phyloP scores from a whole-genome alignment of 2,329 filamentous ascomycete genomes.

The Pseudonectria buxi region DNA sequence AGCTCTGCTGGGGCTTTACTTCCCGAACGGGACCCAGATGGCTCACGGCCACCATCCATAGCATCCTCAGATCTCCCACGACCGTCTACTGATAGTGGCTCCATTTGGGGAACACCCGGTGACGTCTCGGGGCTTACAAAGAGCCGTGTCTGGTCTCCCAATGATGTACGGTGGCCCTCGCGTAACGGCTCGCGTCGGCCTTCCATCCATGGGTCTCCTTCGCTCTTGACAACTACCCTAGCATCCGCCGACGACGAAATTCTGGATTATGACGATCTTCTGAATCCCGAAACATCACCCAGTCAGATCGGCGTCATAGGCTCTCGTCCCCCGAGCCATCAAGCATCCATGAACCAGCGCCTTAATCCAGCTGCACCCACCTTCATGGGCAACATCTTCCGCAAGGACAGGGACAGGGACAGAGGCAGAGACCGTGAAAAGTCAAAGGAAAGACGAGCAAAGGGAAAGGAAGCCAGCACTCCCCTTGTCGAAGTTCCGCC shows the following conservation, averaged over 20 bases:
- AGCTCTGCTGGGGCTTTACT: constrained; percentile 43
- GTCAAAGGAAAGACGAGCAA: constrained; percentile 31
- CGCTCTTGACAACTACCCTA: constrained; percentile 51
- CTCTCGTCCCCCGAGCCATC: constrained; percentile 53
- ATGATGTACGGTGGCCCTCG: constrained; percentile 46
- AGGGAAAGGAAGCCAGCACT: constrained; percentile 30
- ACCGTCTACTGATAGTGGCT: constrained; percentile 71
- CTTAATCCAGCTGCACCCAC: constrained; percentile 86
- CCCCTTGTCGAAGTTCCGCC: constrained; percentile 33
- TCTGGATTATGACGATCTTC: constrained; percentile 49
- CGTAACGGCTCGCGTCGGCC: constrained; percentile 72
- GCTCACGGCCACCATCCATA: constrained; percentile 62
- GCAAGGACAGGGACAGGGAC: constrained; percentile 34
- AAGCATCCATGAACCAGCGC: constrained; percentile 46
- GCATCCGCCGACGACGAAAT: constrained; percentile 61
- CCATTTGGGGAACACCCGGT: constrained; percentile 60
- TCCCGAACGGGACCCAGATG: constrained; percentile 49
- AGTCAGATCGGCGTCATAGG: constrained; percentile 69
- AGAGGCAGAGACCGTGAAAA: constrained; percentile 24
- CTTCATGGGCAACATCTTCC: constrained; percentile 69
- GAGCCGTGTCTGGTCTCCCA: constrained; percentile 59
- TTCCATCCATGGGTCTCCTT: constrained; percentile 72
- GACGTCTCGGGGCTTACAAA: constrained; percentile 41
- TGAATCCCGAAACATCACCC: constrained; percentile 45
- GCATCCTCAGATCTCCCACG: constrained; percentile 65